These are phyloP conservation scores for Penicillium digitatum DNA, from an alignment of 2,329 filamentous ascomycete species.

Conservation along the genomic window DNA sequence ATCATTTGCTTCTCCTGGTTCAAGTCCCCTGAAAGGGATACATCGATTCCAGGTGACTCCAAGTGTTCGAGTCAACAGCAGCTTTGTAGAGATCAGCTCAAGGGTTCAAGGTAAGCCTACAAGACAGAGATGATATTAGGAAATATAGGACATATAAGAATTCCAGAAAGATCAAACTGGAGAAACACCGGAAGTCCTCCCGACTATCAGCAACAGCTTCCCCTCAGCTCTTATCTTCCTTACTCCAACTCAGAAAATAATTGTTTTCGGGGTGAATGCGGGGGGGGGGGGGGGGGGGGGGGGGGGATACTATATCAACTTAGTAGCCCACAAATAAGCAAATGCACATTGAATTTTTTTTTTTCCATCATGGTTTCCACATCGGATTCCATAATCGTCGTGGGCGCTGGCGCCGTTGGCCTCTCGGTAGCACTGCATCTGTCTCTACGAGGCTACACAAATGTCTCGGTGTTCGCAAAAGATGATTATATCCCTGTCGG, in stretches of 20 bases:
- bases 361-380: conserved; percentile 18
- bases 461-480: conserved; percentile 5
- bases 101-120: neutral
- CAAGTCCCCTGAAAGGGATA: neutral
- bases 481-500: neutral
- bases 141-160: neutral
- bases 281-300: conserved; percentile 14
- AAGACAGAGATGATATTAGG: neutral
- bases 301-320: conserved; percentile 13
- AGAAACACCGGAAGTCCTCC: neutral
- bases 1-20: neutral
- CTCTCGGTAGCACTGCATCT: conserved; percentile 7
- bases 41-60: neutral
- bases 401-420: conserved; percentile 13
- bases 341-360: neutral
- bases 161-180: neutral
- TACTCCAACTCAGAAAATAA: conserved; percentile 9
- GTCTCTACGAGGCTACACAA: conserved; percentile 3
- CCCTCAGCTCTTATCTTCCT: conserved; percentile 4
- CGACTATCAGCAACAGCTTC: neutral
- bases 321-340: neutral
- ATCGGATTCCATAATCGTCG: conserved; percentile 2
- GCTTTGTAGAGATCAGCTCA: too few species aligned
- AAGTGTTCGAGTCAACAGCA: neutral
- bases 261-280: conserved; percentile 7